Evolutionary conservation across 495 filamentous ascomycete species (phyloP).

Genomic region (Lepidopterella palustris): DNA sequence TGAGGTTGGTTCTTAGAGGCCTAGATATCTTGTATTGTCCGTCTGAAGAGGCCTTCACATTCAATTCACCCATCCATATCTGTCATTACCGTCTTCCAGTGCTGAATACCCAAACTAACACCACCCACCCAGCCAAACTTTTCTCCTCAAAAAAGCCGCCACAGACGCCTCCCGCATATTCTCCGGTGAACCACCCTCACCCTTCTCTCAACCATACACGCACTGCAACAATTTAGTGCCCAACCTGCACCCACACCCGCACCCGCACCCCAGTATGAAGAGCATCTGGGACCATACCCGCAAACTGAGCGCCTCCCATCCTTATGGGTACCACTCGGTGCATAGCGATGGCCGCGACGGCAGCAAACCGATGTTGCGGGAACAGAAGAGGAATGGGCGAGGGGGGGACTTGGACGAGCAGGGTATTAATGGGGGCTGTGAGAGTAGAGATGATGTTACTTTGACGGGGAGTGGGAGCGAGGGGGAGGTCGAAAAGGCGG

Average conservation of each 20-base stretch:
- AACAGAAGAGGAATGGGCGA: neutral
- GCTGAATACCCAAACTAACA: neutral
- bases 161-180: conserved; percentile 23
- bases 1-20: too few species aligned
- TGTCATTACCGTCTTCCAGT: neutral
- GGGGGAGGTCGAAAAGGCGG: neutral
- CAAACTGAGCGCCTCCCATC: conserved; percentile 3
- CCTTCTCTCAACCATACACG: neutral
- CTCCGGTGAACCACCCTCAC: neutral
- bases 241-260: conserved; percentile 1
- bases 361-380: neutral
- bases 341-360: neutral
- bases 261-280: conserved; percentile 8
- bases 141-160: conserved; percentile 32
- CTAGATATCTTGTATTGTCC: too few species aligned
- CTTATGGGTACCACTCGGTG: conserved; percentile 9
- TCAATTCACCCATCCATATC: too few species aligned
- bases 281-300: conserved; percentile 15
- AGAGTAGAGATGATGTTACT: neutral
- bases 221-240: neutral
- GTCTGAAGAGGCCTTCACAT: too few species aligned
- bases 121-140: conserved; percentile 19
- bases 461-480: neutral
- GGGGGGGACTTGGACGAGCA: conserved; percentile 8
- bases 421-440: conserved; percentile 1